phyloP scores from a whole-genome alignment of 2,329 filamentous ascomycete genomes.

The Cytospora mali region DNA sequence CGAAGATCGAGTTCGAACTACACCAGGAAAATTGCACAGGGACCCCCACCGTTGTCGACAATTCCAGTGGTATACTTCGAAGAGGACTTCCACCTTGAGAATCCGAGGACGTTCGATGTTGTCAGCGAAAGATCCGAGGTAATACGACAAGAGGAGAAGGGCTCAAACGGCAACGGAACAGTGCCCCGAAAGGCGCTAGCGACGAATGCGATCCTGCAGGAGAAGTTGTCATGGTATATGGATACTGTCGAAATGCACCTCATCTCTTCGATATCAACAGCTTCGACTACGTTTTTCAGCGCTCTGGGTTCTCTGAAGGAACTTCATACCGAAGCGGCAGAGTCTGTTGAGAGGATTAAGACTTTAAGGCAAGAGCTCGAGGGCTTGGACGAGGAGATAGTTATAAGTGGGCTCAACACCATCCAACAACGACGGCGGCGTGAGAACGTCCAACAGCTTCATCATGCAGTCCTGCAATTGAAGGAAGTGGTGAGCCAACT shows the following conservation, averaged over 20 bases:
- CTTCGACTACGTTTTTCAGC: slow-evolving; percentile 94
- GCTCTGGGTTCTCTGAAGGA: slow-evolving; percentile 89
- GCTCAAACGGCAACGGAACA: slow-evolving; percentile 58
- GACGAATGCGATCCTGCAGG: slow-evolving; percentile 95
- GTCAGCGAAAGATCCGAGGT: slow-evolving; percentile 96
- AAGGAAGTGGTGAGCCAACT: slow-evolving; percentile 76
- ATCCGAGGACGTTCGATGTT: slow-evolving; percentile 93
- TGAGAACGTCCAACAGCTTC: slow-evolving; percentile 82
- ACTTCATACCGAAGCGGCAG: slow-evolving; percentile 86
- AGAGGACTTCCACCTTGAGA: slow-evolving; percentile 91
- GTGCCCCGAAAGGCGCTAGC: slow-evolving; percentile 82
- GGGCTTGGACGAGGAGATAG: slow-evolving; percentile 84
- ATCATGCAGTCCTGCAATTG: slow-evolving; percentile 81
- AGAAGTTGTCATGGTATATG: slow-evolving; percentile 99
- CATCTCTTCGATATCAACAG: slow-evolving; percentile 93
- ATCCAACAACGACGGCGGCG: slow-evolving; percentile 79
- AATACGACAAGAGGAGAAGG: slow-evolving; percentile 67
- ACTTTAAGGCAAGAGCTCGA: slow-evolving; percentile 76
- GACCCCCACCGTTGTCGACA: slow-evolving; percentile 83
- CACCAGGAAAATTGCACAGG: slow-evolving; percentile 64
- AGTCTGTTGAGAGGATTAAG: slow-evolving; percentile 87
- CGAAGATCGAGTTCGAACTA: slow-evolving; percentile 52
- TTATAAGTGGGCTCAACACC: slow-evolving; percentile 79
- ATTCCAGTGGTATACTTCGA: slow-evolving; percentile 95
- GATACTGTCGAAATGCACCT: slow-evolving; percentile 97